phyloP scores from a whole-genome alignment of 108 stramenopile genomes.

The Skeletonema costatum region DNA sequence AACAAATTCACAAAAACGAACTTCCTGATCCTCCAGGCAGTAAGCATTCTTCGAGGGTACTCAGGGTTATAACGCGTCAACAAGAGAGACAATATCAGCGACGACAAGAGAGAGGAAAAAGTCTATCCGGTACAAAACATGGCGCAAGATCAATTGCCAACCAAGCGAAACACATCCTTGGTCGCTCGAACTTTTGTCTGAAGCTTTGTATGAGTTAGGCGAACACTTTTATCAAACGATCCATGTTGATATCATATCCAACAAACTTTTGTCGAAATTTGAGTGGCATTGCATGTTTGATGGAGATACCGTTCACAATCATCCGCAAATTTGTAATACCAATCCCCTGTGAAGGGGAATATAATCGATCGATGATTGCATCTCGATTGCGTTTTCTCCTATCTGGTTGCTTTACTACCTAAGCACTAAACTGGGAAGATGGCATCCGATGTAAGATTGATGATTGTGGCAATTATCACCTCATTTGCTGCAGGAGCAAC shows the following conservation, averaged over 20 bases:
- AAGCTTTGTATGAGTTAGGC: slow-evolving; percentile 3
- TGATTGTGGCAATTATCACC: slow-evolving; percentile 11
- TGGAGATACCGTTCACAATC: slow-evolving; percentile 19
- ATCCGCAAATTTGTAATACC: slow-evolving; percentile 41
- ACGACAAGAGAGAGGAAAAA: background rate
- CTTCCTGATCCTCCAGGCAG: slow-evolving; percentile 13
- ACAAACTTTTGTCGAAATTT: background rate
- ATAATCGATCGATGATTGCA: slow-evolving; percentile 65
- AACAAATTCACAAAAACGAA: background rate
- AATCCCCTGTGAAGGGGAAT: slow-evolving; percentile 82
- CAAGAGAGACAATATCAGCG: slow-evolving; percentile 1
- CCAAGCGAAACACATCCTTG: background rate
- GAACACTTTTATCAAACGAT: slow-evolving; percentile 8
- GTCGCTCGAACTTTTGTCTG: background rate
- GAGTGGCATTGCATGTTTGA: background rate
- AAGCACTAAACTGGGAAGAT: slow-evolving; percentile 40
- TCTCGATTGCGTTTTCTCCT: slow-evolving; percentile 64
- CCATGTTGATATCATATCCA: background rate
- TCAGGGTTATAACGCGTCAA: slow-evolving; percentile 22
- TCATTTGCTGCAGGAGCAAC: slow-evolving; percentile 26
- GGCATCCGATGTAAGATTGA: slow-evolving; percentile 35
- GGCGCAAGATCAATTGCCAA: background rate
- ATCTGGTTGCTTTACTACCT: slow-evolving; percentile 70
- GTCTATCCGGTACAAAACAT: background rate
- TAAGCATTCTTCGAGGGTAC: slow-evolving; percentile 24